Conservation (phyloP, 768 basidiomycete genomes). For the Fomitopsis pulvina region DNA sequence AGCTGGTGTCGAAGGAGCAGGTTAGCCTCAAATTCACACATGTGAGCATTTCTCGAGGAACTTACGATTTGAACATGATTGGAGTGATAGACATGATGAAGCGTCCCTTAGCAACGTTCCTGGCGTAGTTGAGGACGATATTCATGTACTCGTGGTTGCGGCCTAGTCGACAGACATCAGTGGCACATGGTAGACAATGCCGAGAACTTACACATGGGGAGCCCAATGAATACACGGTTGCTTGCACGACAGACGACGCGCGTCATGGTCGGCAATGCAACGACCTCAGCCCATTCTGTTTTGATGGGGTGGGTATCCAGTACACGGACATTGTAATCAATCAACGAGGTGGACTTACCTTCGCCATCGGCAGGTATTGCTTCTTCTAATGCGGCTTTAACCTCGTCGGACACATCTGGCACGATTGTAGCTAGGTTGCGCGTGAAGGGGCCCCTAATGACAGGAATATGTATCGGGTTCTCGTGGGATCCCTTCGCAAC, state of each 20-base stretch:
- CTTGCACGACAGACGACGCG: constrained; percentile 32
- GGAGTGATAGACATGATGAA: constrained; percentile 28
- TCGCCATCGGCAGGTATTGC: neutral
- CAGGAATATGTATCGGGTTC: constrained; percentile 12
- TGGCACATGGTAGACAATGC: neutral
- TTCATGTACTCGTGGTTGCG: constrained; percentile 23
- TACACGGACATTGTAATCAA: neutral
- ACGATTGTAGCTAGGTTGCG: constrained; percentile 9
- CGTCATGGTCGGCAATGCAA: neutral
- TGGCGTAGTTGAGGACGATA: constrained; percentile 27
- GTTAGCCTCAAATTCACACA: neutral
- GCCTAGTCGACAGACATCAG: constrained; percentile 15
- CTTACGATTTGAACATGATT: constrained; percentile 28
- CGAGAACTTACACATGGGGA: constrained; percentile 35
- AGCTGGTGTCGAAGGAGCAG: constrained; percentile 3
- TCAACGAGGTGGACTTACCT: neutral
- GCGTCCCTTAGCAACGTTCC: constrained; percentile 22
- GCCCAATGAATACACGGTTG: constrained; percentile 43
- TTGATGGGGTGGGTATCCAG: neutral
- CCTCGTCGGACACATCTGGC: constrained; percentile 14
- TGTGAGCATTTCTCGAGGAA: neutral
- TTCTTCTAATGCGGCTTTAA: constrained; percentile 2
- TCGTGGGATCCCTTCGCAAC: constrained; percentile 18
- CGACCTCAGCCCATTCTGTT: constrained; percentile 1
- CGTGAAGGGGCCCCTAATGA: constrained; percentile 15